These are phyloP conservation scores for Boletellus emodensis DNA, from an alignment of 768 basidiomycete species.

Conservation along the genomic window DNA sequence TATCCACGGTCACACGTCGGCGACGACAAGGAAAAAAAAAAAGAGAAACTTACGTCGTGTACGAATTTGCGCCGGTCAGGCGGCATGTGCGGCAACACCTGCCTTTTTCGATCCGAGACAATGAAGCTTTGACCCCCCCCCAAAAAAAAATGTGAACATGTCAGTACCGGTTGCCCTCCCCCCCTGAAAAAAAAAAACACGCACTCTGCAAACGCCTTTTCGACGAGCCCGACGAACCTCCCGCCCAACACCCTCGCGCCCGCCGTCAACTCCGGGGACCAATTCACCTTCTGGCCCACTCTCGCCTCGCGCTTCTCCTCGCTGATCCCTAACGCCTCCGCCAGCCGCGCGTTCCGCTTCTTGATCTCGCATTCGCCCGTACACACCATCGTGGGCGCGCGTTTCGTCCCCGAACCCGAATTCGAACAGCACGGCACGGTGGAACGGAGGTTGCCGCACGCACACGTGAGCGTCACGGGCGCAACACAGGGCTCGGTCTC, in stretches of 20 bases:
- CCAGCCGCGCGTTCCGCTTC: constrained; percentile 83
- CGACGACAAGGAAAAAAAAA: background rate
- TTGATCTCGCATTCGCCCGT: constrained; percentile 78
- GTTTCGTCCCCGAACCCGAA: constrained; percentile 36
- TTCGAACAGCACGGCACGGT: constrained; percentile 49
- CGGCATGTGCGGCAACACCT: constrained; percentile 80
- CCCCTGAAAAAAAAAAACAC: constrained; percentile 26
- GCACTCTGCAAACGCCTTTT: constrained; percentile 79
- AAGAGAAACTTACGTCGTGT: constrained; percentile 49
- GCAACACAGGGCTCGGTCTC: constrained; percentile 76
- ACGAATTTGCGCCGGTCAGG: constrained; percentile 80
- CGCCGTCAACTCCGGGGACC: constrained; percentile 56
- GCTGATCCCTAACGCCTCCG: constrained; percentile 88
- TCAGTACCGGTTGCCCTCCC: too few relatives aligned
- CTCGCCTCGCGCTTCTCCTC: constrained; percentile 40
- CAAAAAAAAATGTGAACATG: background rate
- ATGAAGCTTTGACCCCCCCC: constrained; percentile 52
- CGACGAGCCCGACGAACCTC: constrained; percentile 69
- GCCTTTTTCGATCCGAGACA: constrained; percentile 57
- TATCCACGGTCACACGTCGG: constrained; percentile 22
- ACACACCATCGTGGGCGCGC: constrained; percentile 55
- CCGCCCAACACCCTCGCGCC: constrained; percentile 49
- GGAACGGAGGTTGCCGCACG: constrained; percentile 81
- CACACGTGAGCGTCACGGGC: constrained; percentile 64
- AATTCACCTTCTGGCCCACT: constrained; percentile 40